Conservation (phyloP, 768 basidiomycete genomes). For the Peribolospora kevripleyi region DNA sequence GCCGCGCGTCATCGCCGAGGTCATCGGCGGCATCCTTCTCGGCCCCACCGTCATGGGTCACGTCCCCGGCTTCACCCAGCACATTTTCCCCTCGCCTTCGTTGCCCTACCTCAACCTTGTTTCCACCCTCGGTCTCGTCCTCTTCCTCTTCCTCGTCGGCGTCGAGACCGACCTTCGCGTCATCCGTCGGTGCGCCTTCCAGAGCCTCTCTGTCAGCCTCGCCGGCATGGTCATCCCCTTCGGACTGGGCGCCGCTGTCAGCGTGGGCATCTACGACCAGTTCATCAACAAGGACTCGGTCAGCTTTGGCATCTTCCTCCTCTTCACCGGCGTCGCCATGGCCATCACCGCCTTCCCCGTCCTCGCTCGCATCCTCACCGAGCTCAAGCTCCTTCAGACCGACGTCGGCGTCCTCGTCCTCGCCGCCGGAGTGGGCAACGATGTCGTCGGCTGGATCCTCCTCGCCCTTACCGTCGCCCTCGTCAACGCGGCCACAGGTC, state of each 20-base stretch:
- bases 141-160: slow-evolving; percentile 43
- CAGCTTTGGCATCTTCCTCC: slow-evolving; percentile 54
- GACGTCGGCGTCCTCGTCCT: slow-evolving; percentile 61
- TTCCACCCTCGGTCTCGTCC: slow-evolving; percentile 35
- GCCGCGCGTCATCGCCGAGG: slow-evolving; percentile 80
- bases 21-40: slow-evolving; percentile 68
- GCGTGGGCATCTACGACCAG: slow-evolving; percentile 47
- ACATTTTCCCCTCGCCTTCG: slow-evolving; percentile 54
- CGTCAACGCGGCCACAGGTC: slow-evolving; percentile 46
- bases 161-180: slow-evolving; percentile 56
- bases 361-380: slow-evolving; percentile 39
- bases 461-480: slow-evolving; percentile 63
- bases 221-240: slow-evolving; percentile 54
- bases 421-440: slow-evolving; percentile 62
- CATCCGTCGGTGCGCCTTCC: slow-evolving; percentile 33
- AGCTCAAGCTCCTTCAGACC: slow-evolving; percentile 56
- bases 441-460: slow-evolving; percentile 42
- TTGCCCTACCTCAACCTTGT: slow-evolving; percentile 42
- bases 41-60: slow-evolving; percentile 29
- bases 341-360: slow-evolving; percentile 40
- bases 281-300: slow-evolving; percentile 29
- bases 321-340: slow-evolving; percentile 63
- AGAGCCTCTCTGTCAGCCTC: slow-evolving; percentile 34
- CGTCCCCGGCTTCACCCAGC: slow-evolving; percentile 47
- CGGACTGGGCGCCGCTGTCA: slow-evolving; percentile 49